These are phyloP conservation scores for Solanum virginianum DNA, from an alignment of 257 asterid genomes.

Conservation along the genomic window DNA sequence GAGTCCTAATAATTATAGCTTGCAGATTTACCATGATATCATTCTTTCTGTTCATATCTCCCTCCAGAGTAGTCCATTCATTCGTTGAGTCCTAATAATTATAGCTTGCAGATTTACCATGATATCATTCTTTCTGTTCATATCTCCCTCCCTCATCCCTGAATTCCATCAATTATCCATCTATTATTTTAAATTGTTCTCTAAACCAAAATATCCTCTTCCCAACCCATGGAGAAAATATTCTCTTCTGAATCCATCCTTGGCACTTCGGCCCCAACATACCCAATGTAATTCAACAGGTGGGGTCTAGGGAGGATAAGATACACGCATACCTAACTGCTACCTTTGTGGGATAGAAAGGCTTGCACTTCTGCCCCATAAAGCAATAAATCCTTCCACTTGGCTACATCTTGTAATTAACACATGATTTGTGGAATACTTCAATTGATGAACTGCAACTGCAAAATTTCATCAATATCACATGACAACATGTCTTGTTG, in stretches of 20 bases:
- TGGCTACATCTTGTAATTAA: slow-evolving; percentile 6
- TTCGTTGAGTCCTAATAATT: neutral
- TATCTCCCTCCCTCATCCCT: neutral
- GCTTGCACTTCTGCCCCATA: neutral
- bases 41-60: neutral
- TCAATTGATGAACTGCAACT: neutral
- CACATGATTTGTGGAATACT: neutral
- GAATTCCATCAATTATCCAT: neutral
- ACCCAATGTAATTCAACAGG: neutral
- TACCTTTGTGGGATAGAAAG: neutral
- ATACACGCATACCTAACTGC: neutral
- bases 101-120: neutral
- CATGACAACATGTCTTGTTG: neutral
- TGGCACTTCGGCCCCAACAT: neutral
- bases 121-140: neutral
- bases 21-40: neutral
- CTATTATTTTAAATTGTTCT: neutral
- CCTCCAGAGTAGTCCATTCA: too few relatives aligned
- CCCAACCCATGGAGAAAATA: neutral
- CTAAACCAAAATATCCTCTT: neutral
- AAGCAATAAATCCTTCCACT: neutral
- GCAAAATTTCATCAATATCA: neutral
- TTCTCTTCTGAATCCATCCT: neutral
- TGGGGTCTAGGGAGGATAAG: neutral
- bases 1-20: neutral